Evolutionary conservation across 352 stramenopile genomes (phyloP), one percentile per base, ranked within the genome.

Genomic region (Globisporangium nagaii): DNA sequence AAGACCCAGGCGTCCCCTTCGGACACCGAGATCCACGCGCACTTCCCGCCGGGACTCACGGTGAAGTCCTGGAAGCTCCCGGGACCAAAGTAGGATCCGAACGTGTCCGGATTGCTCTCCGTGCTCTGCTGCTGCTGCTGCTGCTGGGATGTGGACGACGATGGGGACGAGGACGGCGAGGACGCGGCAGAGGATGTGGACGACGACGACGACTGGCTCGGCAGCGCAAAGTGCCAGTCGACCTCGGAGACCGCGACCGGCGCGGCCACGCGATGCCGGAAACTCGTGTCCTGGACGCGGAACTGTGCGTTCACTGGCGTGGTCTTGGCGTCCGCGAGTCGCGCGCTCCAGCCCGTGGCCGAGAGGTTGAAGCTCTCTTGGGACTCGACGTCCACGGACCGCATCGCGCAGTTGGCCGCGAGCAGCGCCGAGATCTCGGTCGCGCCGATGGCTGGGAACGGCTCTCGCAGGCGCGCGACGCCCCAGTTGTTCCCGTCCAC

Each of bases 61-160:
- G 61, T 49, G 46, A 93, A 93, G 55, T 93, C 83, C 28, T 84
- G 69, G 67, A 83, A 93, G 30, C 73, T 75, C 32, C 79, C 67
- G 7, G 59, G 40, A 7, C 71, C 70, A 34, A 84, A 78, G 27
- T 84, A 77, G 20, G 56, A 62, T n/a, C 75, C 76, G 31, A 87
- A 86, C 7, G 71, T 66, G 53, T 90, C 77, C 10, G 63, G 58
- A 41, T 84, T 85, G 6, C 41, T 40, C n/a, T 2, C 31, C 1
- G 17, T 24, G 24, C 39, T 41, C 7, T 49, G 62, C 34, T 65
- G 59, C 10, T 53, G 30, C 0, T 41, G 32, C 22, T 28, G 17
- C 11, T 37, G 43, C 30, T 20, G 28, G 4, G 10, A 20, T 24
- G 19, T 39, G 19, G 46, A 51, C 3, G 30, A 12, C 2, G 30